Evolutionary conservation across 495 filamentous ascomycete genomes (phyloP), one percentile per base, ranked within the genome.

Genomic region (Lepidopterella palustris): DNA sequence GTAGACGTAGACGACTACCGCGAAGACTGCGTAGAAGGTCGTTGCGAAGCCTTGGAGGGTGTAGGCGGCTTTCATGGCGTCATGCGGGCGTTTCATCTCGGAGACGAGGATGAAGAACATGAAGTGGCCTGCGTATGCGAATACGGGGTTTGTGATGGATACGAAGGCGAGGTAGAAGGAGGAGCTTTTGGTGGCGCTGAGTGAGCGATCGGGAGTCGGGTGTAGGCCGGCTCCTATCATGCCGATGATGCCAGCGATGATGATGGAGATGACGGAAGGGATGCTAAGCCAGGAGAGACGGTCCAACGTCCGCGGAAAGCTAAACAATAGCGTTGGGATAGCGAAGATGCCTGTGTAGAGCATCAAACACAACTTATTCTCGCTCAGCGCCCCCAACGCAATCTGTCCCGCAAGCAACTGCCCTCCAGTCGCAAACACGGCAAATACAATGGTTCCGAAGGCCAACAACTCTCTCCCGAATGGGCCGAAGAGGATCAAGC

Each of bases 101-200:
- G 80, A 74, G 56, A 84, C 80, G 57, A 84, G 74, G 32, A 76
- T 77, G 24, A 80, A 80, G 65, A 84, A 83, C 65, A 81, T 76
- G 62, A 83, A 70, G 31, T 70, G 70, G 8, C 71, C 72, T 3
- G 74, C 72, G 58, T 73, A 77, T 4, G 74, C 70, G 52, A 76
- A 77, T 6, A 77, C 74, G 0, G 74, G 74, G 42, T 77, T 77
- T 0, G 74, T 76, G 24, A 76, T 69, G 6, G 57, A 63, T 42
- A 76, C 66, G 57, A 77, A 77, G 2, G 72, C 73, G 0, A 59
- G 54, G 42, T 68, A 74, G 62, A 77, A 76, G 29, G 57, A 60
- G 3, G 72, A 67, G 6, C 57, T 62, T 3, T 61, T 47, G 1
- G 62, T 57, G 0, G 69, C 60, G 10, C 31, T 60, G 51, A 73